Evolutionary conservation across 495 filamentous ascomycete genomes (phyloP).

Genomic region (Penicillium steckii): DNA sequence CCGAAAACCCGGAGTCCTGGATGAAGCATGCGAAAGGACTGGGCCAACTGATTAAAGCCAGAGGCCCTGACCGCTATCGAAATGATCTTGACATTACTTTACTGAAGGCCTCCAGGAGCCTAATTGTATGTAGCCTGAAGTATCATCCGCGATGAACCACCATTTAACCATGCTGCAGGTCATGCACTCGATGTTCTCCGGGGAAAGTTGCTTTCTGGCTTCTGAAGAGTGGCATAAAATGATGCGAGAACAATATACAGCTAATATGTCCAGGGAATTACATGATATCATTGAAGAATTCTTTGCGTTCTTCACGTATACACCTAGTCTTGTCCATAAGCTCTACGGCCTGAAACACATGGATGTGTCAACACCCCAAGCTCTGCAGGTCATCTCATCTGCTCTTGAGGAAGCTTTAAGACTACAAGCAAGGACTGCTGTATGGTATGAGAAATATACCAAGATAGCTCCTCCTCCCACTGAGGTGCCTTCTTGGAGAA

Average conservation of each 20-base stretch:
- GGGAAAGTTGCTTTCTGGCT: conserved; percentile 29
- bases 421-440: conserved; percentile 20
- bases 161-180: conserved; percentile 17
- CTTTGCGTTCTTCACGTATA: conserved; percentile 31
- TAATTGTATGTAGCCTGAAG: conserved; percentile 22
- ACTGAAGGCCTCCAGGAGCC: conserved; percentile 31
- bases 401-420: conserved; percentile 20
- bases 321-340: conserved; percentile 32
- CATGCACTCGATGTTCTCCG: conserved; percentile 37
- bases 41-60: conserved; percentile 25
- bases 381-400: conserved; percentile 14
- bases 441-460: conserved; percentile 29
- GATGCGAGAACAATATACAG: conserved; percentile 26
- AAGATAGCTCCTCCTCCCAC: conserved; percentile 18
- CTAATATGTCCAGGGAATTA: conserved; percentile 9
- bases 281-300: conserved; percentile 27
- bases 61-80: conserved; percentile 28
- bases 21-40: conserved; percentile 39
- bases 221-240: conserved; percentile 30
- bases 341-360: conserved; percentile 23
- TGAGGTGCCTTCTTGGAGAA: conserved; percentile 19
- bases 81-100: conserved; percentile 27
- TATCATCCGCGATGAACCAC: neutral
- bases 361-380: conserved; percentile 10
- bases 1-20: conserved; percentile 31